Percentiles rank a stretch among this genome's conserved stretches.
These are phyloP conservation scores for Fraxinus anomala DNA, from an alignment of 257 asterid genomes.

Conservation along the genomic window DNA sequence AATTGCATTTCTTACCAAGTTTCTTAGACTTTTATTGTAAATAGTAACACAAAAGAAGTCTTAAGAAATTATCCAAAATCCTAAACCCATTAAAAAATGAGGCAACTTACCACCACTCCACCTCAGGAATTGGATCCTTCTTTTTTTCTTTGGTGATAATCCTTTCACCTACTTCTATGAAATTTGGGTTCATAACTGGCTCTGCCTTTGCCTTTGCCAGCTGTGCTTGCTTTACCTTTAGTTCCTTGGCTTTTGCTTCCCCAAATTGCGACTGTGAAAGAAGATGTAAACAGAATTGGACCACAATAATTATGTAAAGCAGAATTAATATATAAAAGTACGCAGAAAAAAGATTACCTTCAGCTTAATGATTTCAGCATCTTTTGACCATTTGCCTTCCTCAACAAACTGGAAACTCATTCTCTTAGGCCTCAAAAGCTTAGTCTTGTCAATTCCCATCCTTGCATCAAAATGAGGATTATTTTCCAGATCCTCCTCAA, in stretches of 20 bases:
- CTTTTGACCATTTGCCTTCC: constrained; percentile 98
- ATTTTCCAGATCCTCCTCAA: constrained; percentile 83
- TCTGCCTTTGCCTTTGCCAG: constrained; percentile 88
- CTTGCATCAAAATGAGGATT: constrained; percentile 87
- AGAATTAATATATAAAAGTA: constrained; percentile 5
- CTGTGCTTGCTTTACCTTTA: constrained; percentile 87
- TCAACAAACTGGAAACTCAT: constrained; percentile 87
- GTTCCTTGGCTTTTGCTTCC: constrained; percentile 92
- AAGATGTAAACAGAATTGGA: constrained; percentile 19
- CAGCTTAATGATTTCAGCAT: constrained; percentile 76
- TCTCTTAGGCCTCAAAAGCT: constrained; percentile 88
- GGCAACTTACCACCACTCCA: constrained; percentile 94
- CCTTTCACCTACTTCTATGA: constrained; percentile 90
- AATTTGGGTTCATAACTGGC: constrained; percentile 92
- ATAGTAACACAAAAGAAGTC: background rate
- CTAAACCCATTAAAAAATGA: constrained; percentile 18
- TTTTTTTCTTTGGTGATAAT: constrained; percentile 71
- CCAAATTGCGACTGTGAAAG: constrained; percentile 82
- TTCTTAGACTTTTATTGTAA: background rate
- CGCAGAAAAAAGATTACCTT: constrained; percentile 48
- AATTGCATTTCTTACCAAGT: constrained; percentile 1
- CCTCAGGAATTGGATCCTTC: constrained; percentile 85
- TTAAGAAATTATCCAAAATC: background rate
- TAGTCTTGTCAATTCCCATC: constrained; percentile 83
- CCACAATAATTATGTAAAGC: constrained; percentile 13